phyloP scores from a whole-genome alignment of 2,329 filamentous ascomycete species.

The Nemania serpens region DNA sequence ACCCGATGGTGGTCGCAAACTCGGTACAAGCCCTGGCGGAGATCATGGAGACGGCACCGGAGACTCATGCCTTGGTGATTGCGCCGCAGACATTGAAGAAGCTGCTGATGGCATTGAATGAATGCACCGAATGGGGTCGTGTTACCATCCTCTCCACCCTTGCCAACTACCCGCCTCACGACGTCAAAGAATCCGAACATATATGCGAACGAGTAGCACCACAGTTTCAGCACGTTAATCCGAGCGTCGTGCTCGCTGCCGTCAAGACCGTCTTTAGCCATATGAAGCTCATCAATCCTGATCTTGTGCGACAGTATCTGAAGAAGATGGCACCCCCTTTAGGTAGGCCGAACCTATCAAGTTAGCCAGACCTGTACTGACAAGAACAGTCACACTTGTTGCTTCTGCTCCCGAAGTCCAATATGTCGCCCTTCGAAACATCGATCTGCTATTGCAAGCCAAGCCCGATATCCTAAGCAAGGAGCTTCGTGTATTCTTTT shows the following conservation, averaged over 20 bases:
- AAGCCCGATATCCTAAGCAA: conserved; percentile 97
- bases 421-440: conserved; percentile 95
- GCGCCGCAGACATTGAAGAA: conserved; percentile 88
- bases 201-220: conserved; percentile 96
- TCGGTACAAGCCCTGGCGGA: conserved; percentile 92
- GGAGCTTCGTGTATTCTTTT: conserved; percentile 97
- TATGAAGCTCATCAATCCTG: conserved; percentile 81
- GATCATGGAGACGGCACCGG: conserved; percentile 86
- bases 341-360: conserved; percentile 56
- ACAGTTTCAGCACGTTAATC: conserved; percentile 98
- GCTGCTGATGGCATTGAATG: conserved; percentile 92
- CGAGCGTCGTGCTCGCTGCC: conserved; percentile 93
- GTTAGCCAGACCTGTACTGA: conserved; percentile 19
- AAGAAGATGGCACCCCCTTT: conserved; percentile 99
- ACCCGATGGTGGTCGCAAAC: conserved; percentile 99
- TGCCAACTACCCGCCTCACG: conserved; percentile 83
- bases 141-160: conserved; percentile 91
- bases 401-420: conserved; percentile 96
- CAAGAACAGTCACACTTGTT: conserved; percentile 78
- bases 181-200: conserved; percentile 95
- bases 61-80: conserved; percentile 84
- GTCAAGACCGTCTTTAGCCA: conserved; percentile 98
- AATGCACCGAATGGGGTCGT: conserved; percentile 97
- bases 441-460: conserved; percentile 92
- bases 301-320: conserved; percentile 81